Conservation (phyloP, 2,329 filamentous ascomycete genomes). For the Blastomyces gilchristii region DNA sequence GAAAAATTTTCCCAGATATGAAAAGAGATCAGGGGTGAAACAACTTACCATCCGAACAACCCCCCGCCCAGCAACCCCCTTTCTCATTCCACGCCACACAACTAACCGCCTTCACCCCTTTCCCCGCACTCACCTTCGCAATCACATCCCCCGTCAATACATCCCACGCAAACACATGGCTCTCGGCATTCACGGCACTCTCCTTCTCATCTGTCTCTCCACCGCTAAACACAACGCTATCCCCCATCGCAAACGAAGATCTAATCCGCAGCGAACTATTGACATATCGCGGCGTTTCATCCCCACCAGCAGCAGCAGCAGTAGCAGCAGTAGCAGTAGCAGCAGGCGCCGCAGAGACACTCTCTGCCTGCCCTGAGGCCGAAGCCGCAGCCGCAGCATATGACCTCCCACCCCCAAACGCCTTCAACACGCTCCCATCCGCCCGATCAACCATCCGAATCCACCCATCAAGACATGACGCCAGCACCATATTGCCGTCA, state of each 20-base stretch:
- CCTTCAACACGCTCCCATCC: conserved; percentile 61
- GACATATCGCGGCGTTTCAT: conserved; percentile 29
- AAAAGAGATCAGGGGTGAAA: background rate
- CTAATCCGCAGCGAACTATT: conserved; percentile 68
- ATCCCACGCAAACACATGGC: conserved; percentile 59
- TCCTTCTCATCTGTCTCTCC: conserved; percentile 60
- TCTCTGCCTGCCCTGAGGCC: conserved; percentile 31
- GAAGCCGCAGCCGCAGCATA: background rate
- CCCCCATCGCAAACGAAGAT: conserved; percentile 62
- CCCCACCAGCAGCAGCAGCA: background rate
- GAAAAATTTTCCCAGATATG: background rate
- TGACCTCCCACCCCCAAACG: conserved; percentile 46
- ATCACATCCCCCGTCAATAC: conserved; percentile 60
- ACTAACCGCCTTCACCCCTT: conserved; percentile 35
- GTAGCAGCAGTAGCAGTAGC: background rate
- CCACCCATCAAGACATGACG: conserved; percentile 64
- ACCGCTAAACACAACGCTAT: conserved; percentile 68
- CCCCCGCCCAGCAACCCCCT: conserved; percentile 31
- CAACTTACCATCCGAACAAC: conserved; percentile 34
- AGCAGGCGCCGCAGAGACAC: conserved; percentile 11
- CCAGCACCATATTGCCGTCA: conserved; percentile 64
- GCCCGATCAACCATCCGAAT: conserved; percentile 71
- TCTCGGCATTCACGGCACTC: conserved; percentile 17
- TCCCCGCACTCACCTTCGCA: conserved; percentile 45
- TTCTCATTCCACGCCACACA: conserved; percentile 39